A percentile compares a stretch with the other conserved stretches of the same genome.
phyloP scores from a whole-genome alignment of 2,329 filamentous ascomycete genomes.

The Aspergillus amoenus region DNA sequence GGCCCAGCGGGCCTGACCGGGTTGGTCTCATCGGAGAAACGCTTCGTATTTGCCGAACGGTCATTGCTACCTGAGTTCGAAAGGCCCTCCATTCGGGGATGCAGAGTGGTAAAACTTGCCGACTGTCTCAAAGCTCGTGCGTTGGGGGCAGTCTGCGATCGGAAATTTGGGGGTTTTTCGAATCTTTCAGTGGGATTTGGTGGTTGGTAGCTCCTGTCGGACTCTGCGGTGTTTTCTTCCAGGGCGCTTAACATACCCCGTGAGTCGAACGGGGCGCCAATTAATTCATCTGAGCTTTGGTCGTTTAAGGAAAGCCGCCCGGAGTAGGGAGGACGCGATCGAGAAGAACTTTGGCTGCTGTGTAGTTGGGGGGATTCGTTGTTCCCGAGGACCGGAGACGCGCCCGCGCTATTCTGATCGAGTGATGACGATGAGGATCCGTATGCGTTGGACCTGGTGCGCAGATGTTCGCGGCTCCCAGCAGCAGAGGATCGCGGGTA shows the following conservation, averaged over 20 bases:
- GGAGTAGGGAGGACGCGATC: constrained; percentile 35
- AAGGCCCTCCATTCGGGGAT: constrained; percentile 53
- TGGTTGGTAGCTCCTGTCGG: constrained; percentile 26
- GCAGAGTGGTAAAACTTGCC: constrained; percentile 60
- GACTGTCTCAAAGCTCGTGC: constrained; percentile 63
- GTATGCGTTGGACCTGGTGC: constrained; percentile 48
- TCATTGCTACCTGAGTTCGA: constrained; percentile 44
- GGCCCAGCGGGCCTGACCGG: constrained; percentile 60
- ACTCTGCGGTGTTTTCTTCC: constrained; percentile 40
- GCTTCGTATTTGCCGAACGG: constrained; percentile 61
- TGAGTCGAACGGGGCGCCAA: constrained; percentile 44
- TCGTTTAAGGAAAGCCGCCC: constrained; percentile 38
- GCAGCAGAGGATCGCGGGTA: constrained; percentile 44
- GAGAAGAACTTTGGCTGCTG: constrained; percentile 23
- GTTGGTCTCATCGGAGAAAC: constrained; percentile 75
- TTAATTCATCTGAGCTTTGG: constrained; percentile 47
- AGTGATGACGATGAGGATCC: constrained; percentile 50
- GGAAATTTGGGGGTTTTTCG: constrained; percentile 45
- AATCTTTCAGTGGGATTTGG: constrained; percentile 18
- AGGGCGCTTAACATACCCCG: constrained; percentile 46
- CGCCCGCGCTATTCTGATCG: constrained; percentile 42
- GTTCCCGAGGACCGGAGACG: constrained; percentile 38
- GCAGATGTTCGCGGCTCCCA: constrained; percentile 42
- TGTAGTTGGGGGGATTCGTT: constrained; percentile 33
- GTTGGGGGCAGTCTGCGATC: constrained; percentile 56